phyloP scores from a whole-genome alignment of 208 protist species.

The Naegleria fowleri region DNA sequence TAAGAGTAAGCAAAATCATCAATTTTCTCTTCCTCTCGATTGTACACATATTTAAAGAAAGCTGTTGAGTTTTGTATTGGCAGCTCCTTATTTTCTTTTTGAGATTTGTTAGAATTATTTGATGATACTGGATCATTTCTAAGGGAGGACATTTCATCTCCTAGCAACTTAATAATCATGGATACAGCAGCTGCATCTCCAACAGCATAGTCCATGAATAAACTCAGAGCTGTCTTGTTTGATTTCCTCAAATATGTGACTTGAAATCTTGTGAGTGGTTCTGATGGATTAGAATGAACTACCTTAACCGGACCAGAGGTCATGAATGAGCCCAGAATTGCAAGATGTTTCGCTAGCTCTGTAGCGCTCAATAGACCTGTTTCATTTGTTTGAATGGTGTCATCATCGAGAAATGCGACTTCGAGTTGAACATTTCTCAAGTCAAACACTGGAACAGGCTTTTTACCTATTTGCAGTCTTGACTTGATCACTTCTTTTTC shows the following conservation, averaged over 20 bases:
- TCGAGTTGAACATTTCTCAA: background rate
- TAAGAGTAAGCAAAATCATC: background rate
- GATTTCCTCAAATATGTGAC: background rate
- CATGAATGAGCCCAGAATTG: background rate
- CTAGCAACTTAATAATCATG: background rate
- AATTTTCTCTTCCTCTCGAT: background rate
- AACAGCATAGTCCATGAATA: background rate
- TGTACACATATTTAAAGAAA: background rate
- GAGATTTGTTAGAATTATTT: no score
- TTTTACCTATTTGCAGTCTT: background rate
- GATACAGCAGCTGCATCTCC: background rate
- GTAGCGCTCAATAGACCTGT: background rate
- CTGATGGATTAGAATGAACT: background rate
- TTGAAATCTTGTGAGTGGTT: background rate
- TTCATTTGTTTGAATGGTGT: background rate
- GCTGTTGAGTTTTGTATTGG: background rate
- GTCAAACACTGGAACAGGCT: background rate
- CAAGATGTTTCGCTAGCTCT: background rate
- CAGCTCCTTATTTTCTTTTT: background rate
- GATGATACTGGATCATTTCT: no score
- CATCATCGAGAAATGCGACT: background rate
- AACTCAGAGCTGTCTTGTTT: background rate
- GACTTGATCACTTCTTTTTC: background rate
- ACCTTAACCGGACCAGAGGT: background rate
- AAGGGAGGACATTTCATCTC: background rate